These are phyloP conservation scores for Pestalotiopsis sp. DNA, from an alignment of 2,329 filamentous ascomycete genomes.

Conservation along the genomic window DNA sequence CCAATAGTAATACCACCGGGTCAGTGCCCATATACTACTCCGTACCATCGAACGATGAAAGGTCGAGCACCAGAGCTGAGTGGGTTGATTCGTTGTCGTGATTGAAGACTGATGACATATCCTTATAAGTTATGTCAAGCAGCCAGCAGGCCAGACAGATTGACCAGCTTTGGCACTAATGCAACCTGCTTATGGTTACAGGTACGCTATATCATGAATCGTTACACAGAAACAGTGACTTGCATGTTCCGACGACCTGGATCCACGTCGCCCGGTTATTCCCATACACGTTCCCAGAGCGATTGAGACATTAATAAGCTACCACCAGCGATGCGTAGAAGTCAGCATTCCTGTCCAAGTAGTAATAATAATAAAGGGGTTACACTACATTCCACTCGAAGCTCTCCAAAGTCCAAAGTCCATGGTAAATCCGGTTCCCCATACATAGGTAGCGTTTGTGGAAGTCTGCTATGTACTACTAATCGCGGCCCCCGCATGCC, in stretches of 20 bases:
- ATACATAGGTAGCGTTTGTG: not conserved
- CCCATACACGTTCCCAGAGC: too few relatives aligned
- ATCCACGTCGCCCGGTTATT: too few relatives aligned
- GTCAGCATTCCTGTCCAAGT: too few relatives aligned
- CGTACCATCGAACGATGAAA: not conserved
- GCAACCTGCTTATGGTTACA: slow-evolving; percentile 7
- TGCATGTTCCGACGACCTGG: not conserved
- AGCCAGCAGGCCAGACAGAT: not conserved
- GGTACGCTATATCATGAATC: not conserved
- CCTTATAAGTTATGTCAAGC: not conserved
- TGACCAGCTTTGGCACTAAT: not conserved
- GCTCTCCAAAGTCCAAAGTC: not conserved
- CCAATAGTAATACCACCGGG: not conserved
- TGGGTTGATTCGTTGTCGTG: not conserved
- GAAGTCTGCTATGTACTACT: not conserved
- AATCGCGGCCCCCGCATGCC: not conserved
- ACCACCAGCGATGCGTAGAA: too few relatives aligned
- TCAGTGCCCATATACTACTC: not conserved
- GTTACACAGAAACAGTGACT: not conserved
- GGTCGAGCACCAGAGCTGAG: not conserved
- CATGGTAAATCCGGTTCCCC: not conserved
- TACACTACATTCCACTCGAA: not conserved
- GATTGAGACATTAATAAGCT: too few relatives aligned
- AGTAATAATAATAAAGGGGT: too few relatives aligned
- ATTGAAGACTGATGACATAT: not conserved